Evolutionary conservation across 2,329 filamentous ascomycete species (phyloP), one percentile per base, ranked within the genome.

Genomic region (Hypomyces perniciosus): DNA sequence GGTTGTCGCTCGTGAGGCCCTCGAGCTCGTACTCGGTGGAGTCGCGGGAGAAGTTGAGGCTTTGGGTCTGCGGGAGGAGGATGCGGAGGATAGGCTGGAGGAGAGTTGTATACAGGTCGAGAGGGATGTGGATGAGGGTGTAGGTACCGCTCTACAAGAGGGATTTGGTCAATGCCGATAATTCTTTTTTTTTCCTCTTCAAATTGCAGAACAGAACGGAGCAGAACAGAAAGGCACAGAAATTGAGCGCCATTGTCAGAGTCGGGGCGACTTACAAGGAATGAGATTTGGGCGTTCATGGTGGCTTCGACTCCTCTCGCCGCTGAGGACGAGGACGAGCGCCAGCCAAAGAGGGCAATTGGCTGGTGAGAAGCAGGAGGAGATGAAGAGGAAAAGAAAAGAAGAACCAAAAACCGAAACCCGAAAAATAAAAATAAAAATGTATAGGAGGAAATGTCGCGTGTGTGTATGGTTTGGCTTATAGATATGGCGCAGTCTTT

Each of bases 61-160:
- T 66, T 52, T 76, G 71, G 20, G 71, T 72, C 54, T 81, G 77
- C 10, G 90, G 89, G 50, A 95, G 81, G 42, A 97, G 79, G 37
- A 96, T 78, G 59, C 85, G 84, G n/a, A 96, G 76, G 57, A 97
- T 91, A 2, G 91, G 85, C 63, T 95, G 90, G 12, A 96, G 73
- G 60, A 96, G 89, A 56, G 78, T 80, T 5, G 85, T 75, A 68
- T 96, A 86, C 44, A 93, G 78, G 49, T 84, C 75, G 54, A 95
- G 73, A 1, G 92, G 91, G 52, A 97, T 91, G 68, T 96, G 91
- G 62, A 97, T 90, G 54, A 99, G 78, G 62, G 85, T 90, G 61
- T 96, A 83, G 56, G 84, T 85, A 59, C 90, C 90, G 62, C 95
- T 86, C 93, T 97, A 72, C 53, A 58, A 55, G 53, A 64, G 42